A percentile compares a stretch with the other conserved stretches of the same genome.
Conservation (phyloP, 192 early-diverging fungal species). For the Coemansia sp. region DNA sequence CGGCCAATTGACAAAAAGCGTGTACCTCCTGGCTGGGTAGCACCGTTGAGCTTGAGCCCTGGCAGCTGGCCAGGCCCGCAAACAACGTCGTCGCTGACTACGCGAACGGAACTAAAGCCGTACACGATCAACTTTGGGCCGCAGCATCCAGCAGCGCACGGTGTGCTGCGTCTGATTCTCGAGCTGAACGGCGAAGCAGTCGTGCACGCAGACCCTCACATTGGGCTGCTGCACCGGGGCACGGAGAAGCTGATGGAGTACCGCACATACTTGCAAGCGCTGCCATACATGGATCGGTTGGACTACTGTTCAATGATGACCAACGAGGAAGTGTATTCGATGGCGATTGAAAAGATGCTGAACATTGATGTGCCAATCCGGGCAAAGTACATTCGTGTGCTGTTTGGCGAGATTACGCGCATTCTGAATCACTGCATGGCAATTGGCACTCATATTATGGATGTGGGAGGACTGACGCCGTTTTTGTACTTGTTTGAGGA, state of each 20-base stretch:
- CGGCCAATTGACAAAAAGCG: constrained; percentile 28
- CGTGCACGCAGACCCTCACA: constrained; percentile 91
- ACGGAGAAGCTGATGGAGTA: constrained; percentile 99
- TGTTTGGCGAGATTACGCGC: constrained; percentile 98
- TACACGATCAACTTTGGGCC: constrained; percentile 99
- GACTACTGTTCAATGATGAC: constrained; percentile 99
- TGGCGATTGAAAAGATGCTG: constrained; percentile 96
- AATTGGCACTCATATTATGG: constrained; percentile 92
- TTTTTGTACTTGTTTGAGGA: constrained; percentile 99
- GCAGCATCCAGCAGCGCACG: constrained; percentile 99
- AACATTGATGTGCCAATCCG: constrained; percentile 95
- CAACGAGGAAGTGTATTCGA: constrained; percentile 96
- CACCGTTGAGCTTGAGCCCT: constrained; percentile 42
- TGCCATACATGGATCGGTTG: constrained; percentile 98
- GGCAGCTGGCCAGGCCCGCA: constrained; percentile 49
- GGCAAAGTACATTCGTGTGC: constrained; percentile 93
- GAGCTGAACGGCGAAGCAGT: constrained; percentile 93
- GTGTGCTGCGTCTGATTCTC: constrained; percentile 88
- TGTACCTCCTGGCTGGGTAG: constrained; percentile 43
- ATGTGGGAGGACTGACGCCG: constrained; percentile 96
- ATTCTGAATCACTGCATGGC: constrained; percentile 99
- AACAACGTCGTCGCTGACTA: constrained; percentile 25
- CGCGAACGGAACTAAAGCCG: constrained; percentile 58
- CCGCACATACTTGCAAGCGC: constrained; percentile 96
- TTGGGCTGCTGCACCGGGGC: constrained; percentile 95